Base-by-base conservation (phyloP, 164 flowering plant species). In the Annona squamosa region DNA sequence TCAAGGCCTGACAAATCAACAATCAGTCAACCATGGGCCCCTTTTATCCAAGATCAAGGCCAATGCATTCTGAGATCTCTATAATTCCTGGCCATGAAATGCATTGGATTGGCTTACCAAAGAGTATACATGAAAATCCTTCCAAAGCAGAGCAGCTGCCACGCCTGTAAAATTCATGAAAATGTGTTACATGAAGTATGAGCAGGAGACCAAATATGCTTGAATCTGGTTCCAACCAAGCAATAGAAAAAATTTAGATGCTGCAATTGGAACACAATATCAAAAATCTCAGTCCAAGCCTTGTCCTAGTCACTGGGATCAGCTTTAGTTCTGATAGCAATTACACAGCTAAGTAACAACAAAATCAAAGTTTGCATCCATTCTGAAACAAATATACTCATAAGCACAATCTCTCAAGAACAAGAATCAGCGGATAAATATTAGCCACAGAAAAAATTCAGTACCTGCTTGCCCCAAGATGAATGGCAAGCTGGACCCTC, bases 391-490 rank as follows among this genome's bases (percentile, higher is more conserved):
- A 4, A 48, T 48, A 48, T 4, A 48, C 4, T 48, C 6, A 48
- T 48, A 12, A 52, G 59, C 9, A 52, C 9, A 7, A 6, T 9
- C 59, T 16, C 59, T 52, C 13, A 52, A 12, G 13, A 52, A 10
- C 59, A 52, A 12, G 10, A 52, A 52, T 9, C 9, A 52, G 59
- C 59, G 9, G 13, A 0, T 52, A 52, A 52, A 52, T 52, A 52
- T 9, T 52, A 52, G 17, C 59, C 59, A 9, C 43, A 17, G n/a
- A 71, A 46, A 59, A 16, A 48, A 37, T 52, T 52, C 65, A 42
- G 57, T 78, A 92, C 99, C 97, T 85, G 94, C 90, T 92, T 94
- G 99, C 68, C 97, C 99, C 62, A 92, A 79, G 62, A 94, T 88
- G 74, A 87, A 86, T 48, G 95, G 99, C 42, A 91, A 73, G 81